Conservation (phyloP, 139 green algal species). For the Chlamydomonas sphaeroides region DNA sequence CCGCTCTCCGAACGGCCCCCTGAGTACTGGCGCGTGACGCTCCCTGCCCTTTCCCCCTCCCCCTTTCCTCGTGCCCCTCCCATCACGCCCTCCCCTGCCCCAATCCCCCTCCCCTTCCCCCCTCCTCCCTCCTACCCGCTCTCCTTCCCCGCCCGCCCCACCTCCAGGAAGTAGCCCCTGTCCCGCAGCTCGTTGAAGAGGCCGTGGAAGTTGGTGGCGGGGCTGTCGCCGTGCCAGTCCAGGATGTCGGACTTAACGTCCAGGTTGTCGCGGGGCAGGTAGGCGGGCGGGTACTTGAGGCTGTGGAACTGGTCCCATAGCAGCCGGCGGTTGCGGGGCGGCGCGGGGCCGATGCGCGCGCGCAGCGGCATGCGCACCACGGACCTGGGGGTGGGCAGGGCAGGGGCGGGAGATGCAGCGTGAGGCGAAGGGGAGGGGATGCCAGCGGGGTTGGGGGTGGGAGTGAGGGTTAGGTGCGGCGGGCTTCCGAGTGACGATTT, state of each 20-base stretch:
- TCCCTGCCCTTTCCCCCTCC: too few relatives aligned
- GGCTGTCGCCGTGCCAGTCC: constrained; percentile 99
- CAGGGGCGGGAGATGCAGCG: not conserved
- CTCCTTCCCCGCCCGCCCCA: too few relatives aligned
- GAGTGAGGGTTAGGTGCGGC: too few relatives aligned
- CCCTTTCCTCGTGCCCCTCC: too few relatives aligned
- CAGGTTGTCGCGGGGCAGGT: constrained; percentile 92
- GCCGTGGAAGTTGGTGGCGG: constrained; percentile 96
- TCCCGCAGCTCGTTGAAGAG: constrained; percentile 82
- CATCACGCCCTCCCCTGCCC: too few relatives aligned
- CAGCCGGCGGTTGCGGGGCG: constrained; percentile 79
- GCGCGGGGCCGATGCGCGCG: constrained; percentile 74
- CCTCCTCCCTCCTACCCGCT: too few relatives aligned
- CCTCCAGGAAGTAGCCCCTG: constrained; percentile 56
- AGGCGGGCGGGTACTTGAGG: constrained; percentile 95
- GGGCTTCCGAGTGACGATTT: too few relatives aligned
- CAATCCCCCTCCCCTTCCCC: too few relatives aligned
- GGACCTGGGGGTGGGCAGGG: constrained; percentile 5
- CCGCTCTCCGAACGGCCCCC: too few relatives aligned
- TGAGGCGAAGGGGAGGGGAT: too few relatives aligned
- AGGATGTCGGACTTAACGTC: constrained; percentile 89
- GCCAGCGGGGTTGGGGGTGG: too few relatives aligned
- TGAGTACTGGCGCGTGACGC: too few relatives aligned
- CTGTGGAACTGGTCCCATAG: constrained; percentile 97
- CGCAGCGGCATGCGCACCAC: constrained; percentile 74